Percentiles rank a stretch among this genome's conserved stretches.
Evolutionary conservation across 352 stramenopile genomes (phyloP).

Genomic region (Peronospora belbahrii): DNA sequence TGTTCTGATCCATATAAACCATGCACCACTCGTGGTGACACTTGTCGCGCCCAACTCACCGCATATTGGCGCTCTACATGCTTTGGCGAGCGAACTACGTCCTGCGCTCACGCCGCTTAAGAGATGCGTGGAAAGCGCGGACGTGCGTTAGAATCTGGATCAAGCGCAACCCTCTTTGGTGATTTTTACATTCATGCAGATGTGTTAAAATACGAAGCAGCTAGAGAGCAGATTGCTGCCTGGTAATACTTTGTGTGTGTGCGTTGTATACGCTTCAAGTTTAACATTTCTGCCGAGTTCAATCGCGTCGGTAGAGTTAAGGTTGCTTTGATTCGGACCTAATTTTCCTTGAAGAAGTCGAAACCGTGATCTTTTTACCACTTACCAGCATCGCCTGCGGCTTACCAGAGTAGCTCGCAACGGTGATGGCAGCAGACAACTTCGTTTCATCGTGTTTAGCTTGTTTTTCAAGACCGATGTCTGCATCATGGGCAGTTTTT

Average conservation of each 20-base stretch:
- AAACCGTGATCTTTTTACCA: conserved; percentile 4
- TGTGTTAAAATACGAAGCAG: conserved; percentile 12
- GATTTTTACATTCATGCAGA: background rate
- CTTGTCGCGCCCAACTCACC: conserved; percentile 58
- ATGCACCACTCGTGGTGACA: conserved; percentile 68
- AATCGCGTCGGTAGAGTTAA: conserved; percentile 3
- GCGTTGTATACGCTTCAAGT: conserved; percentile 6
- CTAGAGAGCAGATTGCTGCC: conserved; percentile 3
- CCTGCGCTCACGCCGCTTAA: conserved; percentile 60
- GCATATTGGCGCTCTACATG: conserved; percentile 50
- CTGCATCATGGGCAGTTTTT: conserved; percentile 2
- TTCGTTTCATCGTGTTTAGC: conserved; percentile 10
- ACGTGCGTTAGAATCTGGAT: conserved; percentile 42
- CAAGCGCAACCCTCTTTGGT: background rate
- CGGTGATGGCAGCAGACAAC: too few species aligned
- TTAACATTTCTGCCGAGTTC: conserved; percentile 12
- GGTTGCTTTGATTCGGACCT: conserved; percentile 11
- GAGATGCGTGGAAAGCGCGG: conserved; percentile 60
- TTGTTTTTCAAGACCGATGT: background rate
- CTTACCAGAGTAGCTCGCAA: conserved; percentile 19
- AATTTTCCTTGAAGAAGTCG: conserved; percentile 8
- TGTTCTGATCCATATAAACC: conserved; percentile 74
- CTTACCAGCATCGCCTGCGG: conserved; percentile 17
- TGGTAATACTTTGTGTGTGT: conserved; percentile 9
- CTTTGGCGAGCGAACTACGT: conserved; percentile 47